Percentiles rank a stretch among this genome's conserved stretches.
Conservation (phyloP, 208 protist genomes). For the Tritrichomonas foetus region DNA sequence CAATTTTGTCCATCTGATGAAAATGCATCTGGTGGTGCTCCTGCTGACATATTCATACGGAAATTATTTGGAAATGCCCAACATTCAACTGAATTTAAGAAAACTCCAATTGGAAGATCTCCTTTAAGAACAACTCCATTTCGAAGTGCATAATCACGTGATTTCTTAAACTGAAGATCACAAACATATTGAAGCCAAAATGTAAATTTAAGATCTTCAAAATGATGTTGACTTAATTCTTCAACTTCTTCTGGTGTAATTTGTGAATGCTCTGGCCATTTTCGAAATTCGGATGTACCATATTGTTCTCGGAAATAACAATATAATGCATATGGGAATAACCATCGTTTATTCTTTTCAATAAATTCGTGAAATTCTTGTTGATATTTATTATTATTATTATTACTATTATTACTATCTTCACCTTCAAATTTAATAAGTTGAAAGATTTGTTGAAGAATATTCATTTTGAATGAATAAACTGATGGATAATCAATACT, state of each 20-base stretch:
- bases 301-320: neutral
- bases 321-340: neutral
- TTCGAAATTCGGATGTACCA: neutral
- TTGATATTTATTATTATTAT: neutral
- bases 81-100: slow-evolving; percentile 7
- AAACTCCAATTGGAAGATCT: slow-evolving; percentile 17
- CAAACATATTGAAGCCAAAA: neutral
- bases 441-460: neutral
- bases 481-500: neutral
- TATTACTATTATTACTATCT: neutral
- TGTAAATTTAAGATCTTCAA: neutral
- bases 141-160: neutral
- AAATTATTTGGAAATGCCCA: neutral
- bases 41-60: neutral
- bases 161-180: neutral
- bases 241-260: neutral
- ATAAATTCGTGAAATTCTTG: neutral
- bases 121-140: neutral
- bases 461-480: neutral
- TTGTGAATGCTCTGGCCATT: neutral
- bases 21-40: neutral
- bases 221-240: neutral
- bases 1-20: neutral
- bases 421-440: no score
- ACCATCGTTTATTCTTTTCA: neutral